Evolutionary conservation across 768 basidiomycete genomes (phyloP), one percentile per base, ranked within the genome.

Genomic region (Cystobasidium ongulense): DNA sequence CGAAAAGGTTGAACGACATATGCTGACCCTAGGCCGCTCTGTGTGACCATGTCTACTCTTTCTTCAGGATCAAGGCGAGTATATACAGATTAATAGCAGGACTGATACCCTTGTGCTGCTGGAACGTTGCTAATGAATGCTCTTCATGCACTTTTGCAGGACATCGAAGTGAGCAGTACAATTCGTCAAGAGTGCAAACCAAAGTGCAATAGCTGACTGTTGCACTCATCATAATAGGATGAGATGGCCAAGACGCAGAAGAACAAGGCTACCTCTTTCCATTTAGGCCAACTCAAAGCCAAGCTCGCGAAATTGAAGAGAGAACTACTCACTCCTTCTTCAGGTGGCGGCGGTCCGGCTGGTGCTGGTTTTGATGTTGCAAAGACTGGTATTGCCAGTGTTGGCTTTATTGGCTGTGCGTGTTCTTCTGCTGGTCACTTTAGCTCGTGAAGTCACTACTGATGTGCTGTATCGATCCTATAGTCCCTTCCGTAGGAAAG

Each of bases 331-430:
- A 84, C 86, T 11, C 88, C 90, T 0, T 84, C 89, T 2, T 81
- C 85, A 23, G 88, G 88, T 38, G 85, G 91, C 11, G 94, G 94
- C 0, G 93, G 94, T 0, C 92, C 90, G 0, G 88, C 86, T 0
- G 95, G 94, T 33, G 76, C 92, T 13, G 96, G 96, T 52, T 99
- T 99, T 84, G 96, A 99, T 85, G 96, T 99, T 41, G 95, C 95
- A 50, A 86, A 92, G 81, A 99, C 96, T 21, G 96, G 96, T 81
- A 89, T 99, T 78, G 84, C 84, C 5, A 81, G 80, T 76, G 83
- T 85, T 1, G 96, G 95, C 23, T 92, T 93, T 33, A 93, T 97
- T 35, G 94, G 94, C 35, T 96, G 95, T 79, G 88, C 89, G 53
- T 89, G n/a, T 8, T 8, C n/a, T n/a, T n/a, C n/a, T n/a, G n/a